A percentile compares a stretch with the other conserved stretches of the same genome.
phyloP scores from a whole-genome alignment of 2,329 filamentous ascomycete species.

The Raffaelea deltoideospora region DNA sequence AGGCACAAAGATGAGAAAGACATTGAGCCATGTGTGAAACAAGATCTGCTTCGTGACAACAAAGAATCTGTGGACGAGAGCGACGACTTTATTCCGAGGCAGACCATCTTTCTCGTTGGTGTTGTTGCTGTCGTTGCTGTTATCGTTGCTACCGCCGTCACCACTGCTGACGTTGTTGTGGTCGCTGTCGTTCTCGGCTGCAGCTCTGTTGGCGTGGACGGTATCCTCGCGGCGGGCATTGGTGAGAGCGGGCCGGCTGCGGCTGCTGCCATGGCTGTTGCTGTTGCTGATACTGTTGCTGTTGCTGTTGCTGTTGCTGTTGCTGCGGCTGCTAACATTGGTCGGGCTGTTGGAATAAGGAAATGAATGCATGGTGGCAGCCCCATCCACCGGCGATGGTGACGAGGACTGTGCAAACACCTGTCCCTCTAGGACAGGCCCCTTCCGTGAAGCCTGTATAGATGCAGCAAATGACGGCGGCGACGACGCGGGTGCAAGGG shows the following conservation, averaged over 20 bases:
- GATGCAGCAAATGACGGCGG: too few species aligned
- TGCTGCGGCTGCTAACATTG: neutral
- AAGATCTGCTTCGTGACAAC: conserved; percentile 45
- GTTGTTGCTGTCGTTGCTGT: neutral
- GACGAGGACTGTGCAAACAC: too few species aligned
- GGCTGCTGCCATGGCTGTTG: neutral
- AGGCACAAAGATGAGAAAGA: conserved; percentile 64
- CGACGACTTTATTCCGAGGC: conserved; percentile 13
- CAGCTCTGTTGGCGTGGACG: too few species aligned
- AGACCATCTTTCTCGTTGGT: conserved; percentile 13
- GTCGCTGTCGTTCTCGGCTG: neutral
- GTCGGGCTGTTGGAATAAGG: too few species aligned
- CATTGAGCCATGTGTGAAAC: conserved; percentile 62
- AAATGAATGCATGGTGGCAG: too few species aligned
- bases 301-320: too few species aligned
- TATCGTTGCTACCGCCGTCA: conserved; percentile 2
- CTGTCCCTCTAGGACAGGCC: too few species aligned
- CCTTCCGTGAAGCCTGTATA: too few species aligned
- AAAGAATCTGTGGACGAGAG: conserved; percentile 17
- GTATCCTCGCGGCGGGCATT: too few species aligned
- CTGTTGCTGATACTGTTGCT: neutral
- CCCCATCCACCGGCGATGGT: too few species aligned
- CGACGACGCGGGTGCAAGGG: too few species aligned
- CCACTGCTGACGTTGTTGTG: neutral
- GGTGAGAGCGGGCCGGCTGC: too few species aligned